A percentile compares a stretch with the other conserved stretches of the same genome.
Conservation (phyloP, 306 rosid species). For the Styphnolobium japonicum region DNA sequence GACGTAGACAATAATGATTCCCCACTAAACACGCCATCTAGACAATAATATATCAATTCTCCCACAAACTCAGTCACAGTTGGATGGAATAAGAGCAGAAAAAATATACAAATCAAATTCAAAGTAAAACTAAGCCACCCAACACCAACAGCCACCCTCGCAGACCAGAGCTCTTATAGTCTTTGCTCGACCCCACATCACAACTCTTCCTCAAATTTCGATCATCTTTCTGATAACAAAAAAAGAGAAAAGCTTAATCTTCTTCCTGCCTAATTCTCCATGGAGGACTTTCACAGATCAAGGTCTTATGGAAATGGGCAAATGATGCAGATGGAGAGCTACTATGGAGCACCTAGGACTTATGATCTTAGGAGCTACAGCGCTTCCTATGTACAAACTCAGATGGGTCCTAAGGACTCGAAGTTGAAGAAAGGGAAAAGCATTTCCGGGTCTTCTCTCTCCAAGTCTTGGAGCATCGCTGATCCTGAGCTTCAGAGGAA, state of each 20-base stretch:
- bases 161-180: constrained; percentile 5
- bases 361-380: constrained; percentile 60
- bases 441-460: constrained; percentile 42
- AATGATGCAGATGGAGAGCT: constrained; percentile 61
- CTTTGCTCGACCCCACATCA: constrained; percentile 47
- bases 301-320: constrained; percentile 50
- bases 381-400: constrained; percentile 51
- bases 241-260: neutral
- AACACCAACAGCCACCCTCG: constrained; percentile 6
- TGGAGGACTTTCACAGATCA: constrained; percentile 71
- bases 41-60: neutral
- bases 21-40: constrained; percentile 51
- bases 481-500: constrained; percentile 92
- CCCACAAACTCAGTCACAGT: constrained; percentile 17
- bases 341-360: constrained; percentile 56
- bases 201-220: neutral
- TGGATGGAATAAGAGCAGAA: constrained; percentile 9
- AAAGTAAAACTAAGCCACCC: constrained; percentile 25
- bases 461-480: constrained; percentile 49
- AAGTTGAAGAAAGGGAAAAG: constrained; percentile 73
- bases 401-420: constrained; percentile 40
- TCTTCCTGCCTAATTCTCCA: constrained; percentile 20
- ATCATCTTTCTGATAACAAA: neutral
- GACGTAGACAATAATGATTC: constrained; percentile 38
- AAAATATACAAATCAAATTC: neutral